These are phyloP conservation scores for Cadophora malorum DNA, from an alignment of 2,329 filamentous ascomycete genomes.

Conservation along the genomic window DNA sequence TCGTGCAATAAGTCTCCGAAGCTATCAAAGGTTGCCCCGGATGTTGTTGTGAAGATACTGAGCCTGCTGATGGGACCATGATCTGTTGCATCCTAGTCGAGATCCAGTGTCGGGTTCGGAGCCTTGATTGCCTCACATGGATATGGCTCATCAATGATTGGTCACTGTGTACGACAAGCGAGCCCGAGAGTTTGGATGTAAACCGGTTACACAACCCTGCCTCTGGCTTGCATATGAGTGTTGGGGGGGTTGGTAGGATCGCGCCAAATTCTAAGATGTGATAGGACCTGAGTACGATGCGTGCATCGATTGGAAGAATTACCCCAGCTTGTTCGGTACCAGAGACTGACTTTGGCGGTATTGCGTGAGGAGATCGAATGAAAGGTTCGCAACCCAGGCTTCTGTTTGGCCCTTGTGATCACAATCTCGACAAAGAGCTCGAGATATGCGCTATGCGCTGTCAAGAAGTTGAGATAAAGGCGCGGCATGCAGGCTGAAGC, in stretches of 20 bases:
- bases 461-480: background rate
- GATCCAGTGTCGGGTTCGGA: background rate
- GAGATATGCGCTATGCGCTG: conserved; percentile 1
- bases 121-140: background rate
- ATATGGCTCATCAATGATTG: background rate
- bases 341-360: background rate
- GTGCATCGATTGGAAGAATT: background rate
- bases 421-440: background rate
- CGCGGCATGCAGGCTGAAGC: conserved; percentile 10
- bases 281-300: conserved; percentile 3
- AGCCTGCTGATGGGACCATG: no score
- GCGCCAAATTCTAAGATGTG: background rate
- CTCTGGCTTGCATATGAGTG: conserved; percentile 1
- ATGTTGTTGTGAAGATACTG: background rate
- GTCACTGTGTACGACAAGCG: conserved; percentile 3
- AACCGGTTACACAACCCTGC: background rate
- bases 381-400: background rate
- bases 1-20: conserved; percentile 5
- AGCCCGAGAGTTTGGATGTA: conserved; percentile 3
- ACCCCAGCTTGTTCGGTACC: background rate
- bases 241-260: background rate
- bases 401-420: conserved; percentile 8
- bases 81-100: background rate
- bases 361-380: background rate
- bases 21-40: background rate